phyloP scores from a whole-genome alignment of 345 rosid species.

The Eucalyptus marginata region DNA sequence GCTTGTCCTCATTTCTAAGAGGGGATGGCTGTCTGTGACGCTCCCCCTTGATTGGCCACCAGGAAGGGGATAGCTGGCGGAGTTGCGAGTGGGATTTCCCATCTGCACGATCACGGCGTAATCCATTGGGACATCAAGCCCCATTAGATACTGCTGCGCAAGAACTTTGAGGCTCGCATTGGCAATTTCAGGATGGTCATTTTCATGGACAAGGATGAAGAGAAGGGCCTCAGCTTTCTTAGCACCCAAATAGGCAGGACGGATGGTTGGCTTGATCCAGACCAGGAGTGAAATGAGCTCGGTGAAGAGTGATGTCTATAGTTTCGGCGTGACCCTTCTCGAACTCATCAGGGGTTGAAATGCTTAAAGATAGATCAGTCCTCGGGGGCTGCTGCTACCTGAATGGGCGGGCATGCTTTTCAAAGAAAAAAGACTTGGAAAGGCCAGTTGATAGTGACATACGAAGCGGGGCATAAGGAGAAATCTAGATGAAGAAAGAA shows the following conservation, averaged over 20 bases:
- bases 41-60: neutral
- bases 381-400: neutral
- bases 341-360: neutral
- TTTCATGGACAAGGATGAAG: neutral
- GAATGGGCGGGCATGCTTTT: neutral
- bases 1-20: too few species aligned
- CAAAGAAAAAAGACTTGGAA: neutral
- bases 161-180: neutral
- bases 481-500: too few species aligned
- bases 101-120: neutral
- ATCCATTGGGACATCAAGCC: neutral
- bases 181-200: neutral
- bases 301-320: neutral
- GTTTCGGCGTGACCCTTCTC: neutral
- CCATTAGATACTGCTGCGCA: neutral
- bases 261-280: neutral
- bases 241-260: neutral
- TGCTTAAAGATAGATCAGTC: too few species aligned
- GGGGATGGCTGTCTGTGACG: neutral
- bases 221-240: neutral
- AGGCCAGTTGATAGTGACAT: neutral
- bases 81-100: neutral
- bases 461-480: neutral
- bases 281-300: neutral
- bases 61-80: neutral